A percentile compares a stretch with the other conserved stretches of the same genome.
Evolutionary conservation across 331 rosid species (phyloP).

Genomic region (Telfairia occidentalis): DNA sequence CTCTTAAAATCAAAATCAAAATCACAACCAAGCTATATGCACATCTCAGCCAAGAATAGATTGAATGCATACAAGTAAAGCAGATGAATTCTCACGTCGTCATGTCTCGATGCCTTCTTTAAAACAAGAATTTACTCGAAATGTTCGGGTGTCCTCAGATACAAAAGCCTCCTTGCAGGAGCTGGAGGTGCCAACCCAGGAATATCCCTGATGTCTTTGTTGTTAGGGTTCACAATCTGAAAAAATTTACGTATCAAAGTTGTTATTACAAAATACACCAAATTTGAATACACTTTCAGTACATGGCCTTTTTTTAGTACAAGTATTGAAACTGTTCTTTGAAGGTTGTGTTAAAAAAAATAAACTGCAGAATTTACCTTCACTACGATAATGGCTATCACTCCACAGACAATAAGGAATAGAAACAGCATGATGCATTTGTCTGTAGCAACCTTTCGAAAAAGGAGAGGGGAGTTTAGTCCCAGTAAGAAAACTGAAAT

Average conservation of each 20-base stretch:
- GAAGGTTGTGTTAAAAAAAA: background rate
- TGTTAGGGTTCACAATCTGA: slow-evolving; percentile 80
- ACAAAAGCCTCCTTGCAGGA: slow-evolving; percentile 77
- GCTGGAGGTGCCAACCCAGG: slow-evolving; percentile 99
- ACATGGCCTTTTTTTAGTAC: too few relatives aligned
- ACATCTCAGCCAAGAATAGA: slow-evolving; percentile 51
- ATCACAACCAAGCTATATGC: slow-evolving; percentile 45
- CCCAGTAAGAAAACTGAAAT: slow-evolving; percentile 1
- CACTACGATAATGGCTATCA: slow-evolving; percentile 82
- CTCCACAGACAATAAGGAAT: slow-evolving; percentile 83
- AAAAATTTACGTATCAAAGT: slow-evolving; percentile 10
- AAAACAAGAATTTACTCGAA: slow-evolving; percentile 9
- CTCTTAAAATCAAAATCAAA: background rate
- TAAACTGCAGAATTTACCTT: slow-evolving; percentile 43
- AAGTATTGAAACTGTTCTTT: background rate
- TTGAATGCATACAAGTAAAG: slow-evolving; percentile 8
- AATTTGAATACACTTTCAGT: background rate
- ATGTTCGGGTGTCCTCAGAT: slow-evolving; percentile 35
- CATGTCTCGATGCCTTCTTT: background rate
- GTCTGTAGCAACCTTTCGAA: slow-evolving; percentile 85
- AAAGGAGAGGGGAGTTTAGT: slow-evolving; percentile 10
- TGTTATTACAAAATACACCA: background rate
- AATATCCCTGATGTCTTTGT: slow-evolving; percentile 68
- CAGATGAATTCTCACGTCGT: slow-evolving; percentile 4
- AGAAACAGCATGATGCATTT: slow-evolving; percentile 97